Conservation (phyloP, 2,329 filamentous ascomycete species). For the Parastagonospora nodorum region DNA sequence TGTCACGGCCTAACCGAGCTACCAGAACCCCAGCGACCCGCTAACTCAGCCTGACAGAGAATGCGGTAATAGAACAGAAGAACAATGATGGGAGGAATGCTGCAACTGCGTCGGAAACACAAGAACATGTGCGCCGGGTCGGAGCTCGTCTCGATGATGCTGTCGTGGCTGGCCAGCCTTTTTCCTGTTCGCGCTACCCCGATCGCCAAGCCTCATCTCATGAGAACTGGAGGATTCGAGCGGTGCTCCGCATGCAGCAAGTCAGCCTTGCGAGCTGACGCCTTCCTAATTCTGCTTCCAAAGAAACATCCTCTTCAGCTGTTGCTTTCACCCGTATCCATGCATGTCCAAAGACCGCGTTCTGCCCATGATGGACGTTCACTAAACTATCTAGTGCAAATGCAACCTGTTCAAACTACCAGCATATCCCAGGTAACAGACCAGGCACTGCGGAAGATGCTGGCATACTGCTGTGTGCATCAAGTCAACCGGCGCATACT, state of each 20-base stretch:
- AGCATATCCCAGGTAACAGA: too few species aligned
- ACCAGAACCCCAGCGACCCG: conserved; percentile 26
- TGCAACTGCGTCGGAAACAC: conserved; percentile 14
- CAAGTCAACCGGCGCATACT: too few species aligned
- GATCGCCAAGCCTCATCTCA: conserved; percentile 2
- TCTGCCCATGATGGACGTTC: conserved; percentile 9
- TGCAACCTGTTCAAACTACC: conserved; percentile 1
- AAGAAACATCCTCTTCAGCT: conserved; percentile 6
- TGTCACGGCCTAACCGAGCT: conserved; percentile 45
- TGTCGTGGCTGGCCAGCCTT: conserved; percentile 35
- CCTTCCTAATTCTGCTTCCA: conserved; percentile 4
- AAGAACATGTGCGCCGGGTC: conserved; percentile 22
- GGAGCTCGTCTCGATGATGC: conserved; percentile 30
- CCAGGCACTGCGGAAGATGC: too few species aligned
- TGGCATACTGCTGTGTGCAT: too few species aligned
- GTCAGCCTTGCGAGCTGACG: conserved; percentile 4
- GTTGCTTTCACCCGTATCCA: conserved; percentile 2
- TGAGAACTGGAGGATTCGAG: too few species aligned
- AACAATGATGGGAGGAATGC: conserved; percentile 11
- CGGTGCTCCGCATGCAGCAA: conserved; percentile 1
- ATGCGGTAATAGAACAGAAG: conserved; percentile 12
- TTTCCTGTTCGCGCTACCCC: conserved; percentile 29
- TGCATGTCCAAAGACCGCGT: conserved; percentile 1
- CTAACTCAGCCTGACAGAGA: conserved; percentile 19
- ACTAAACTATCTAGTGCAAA: conserved; percentile 33